Conservation (phyloP, 1,284 basidiomycete species). For the Hemileia vastatrix region DNA sequence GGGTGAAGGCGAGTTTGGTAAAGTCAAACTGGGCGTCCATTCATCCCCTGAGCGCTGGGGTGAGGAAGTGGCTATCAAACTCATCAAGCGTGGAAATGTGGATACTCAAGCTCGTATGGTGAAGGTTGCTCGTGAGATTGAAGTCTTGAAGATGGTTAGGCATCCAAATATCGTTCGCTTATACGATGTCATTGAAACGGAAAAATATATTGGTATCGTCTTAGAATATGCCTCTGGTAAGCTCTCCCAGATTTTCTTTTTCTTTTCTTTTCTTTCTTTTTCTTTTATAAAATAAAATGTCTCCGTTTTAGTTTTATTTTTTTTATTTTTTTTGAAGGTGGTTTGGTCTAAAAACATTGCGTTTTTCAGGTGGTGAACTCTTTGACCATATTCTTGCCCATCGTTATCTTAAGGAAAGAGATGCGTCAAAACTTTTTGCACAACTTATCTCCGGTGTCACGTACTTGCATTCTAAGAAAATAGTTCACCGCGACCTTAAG, state of each 20-base stretch:
- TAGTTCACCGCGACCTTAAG: slow-evolving; percentile 98
- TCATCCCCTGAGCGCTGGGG: slow-evolving; percentile 61
- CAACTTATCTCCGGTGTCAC: slow-evolving; percentile 97
- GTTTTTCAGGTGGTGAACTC: slow-evolving; percentile 68
- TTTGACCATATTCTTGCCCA: slow-evolving; percentile 99
- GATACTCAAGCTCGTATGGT: slow-evolving; percentile 76
- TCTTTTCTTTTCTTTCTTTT: not conserved
- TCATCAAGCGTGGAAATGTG: slow-evolving; percentile 86
- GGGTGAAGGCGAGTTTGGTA: slow-evolving; percentile 96
- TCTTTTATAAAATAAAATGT: not conserved
- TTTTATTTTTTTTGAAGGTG: not conserved
- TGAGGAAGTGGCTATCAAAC: slow-evolving; percentile 98
- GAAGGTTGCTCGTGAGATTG: slow-evolving; percentile 96
- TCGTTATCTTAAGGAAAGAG: slow-evolving; percentile 87
- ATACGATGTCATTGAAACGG: slow-evolving; percentile 98
- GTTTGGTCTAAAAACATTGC: not conserved
- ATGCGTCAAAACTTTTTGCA: slow-evolving; percentile 91
- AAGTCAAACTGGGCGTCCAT: slow-evolving; percentile 96
- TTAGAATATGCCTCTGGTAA: slow-evolving; percentile 83
- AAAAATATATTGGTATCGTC: slow-evolving; percentile 99
- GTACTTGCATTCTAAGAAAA: slow-evolving; percentile 98
- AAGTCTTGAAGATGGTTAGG: slow-evolving; percentile 86
- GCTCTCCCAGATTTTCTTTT: slow-evolving; percentile 24
- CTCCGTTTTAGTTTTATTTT: not conserved
- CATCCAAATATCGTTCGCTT: slow-evolving; percentile 98